A percentile compares a stretch with the other conserved stretches of the same genome.
phyloP scores from a whole-genome alignment of 2,329 filamentous ascomycete species.

The Fusarium oxysporum region DNA sequence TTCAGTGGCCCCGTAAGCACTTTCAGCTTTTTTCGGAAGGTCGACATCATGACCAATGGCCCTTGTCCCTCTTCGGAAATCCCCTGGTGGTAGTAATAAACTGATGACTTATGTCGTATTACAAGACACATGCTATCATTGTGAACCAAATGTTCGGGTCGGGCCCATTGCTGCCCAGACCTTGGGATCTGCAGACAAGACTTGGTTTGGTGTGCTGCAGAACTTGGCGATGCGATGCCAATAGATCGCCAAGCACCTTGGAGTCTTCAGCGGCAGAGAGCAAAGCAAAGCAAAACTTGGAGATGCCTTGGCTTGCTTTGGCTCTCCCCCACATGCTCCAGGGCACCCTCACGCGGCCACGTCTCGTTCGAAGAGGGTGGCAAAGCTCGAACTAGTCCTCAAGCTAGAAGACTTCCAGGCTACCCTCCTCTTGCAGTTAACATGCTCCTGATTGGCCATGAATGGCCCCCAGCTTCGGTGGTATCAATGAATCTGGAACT shows the following conservation, averaged over 20 bases:
- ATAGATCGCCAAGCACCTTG: conserved; percentile 20
- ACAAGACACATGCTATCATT: conserved; percentile 10
- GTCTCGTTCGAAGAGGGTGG: conserved; percentile 11
- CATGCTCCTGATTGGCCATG: conserved; percentile 26
- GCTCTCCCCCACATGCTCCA: conserved; percentile 24
- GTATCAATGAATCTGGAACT: conserved; percentile 19
- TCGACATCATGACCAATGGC: conserved; percentile 22
- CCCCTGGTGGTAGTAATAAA: conserved; percentile 8
- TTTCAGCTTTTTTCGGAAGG: conserved; percentile 42
- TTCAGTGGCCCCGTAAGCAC: conserved; percentile 21
- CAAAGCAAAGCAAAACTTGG: neutral
- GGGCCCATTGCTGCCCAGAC: conserved; percentile 30
- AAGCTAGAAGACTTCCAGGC: conserved; percentile 46
- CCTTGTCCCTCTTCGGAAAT: conserved; percentile 1
- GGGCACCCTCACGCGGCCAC: conserved; percentile 3
- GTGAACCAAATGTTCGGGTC: conserved; percentile 20
- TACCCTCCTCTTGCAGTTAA: conserved; percentile 6
- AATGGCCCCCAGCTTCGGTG: conserved; percentile 13
- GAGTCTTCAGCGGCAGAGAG: neutral
- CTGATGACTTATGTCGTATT: neutral
- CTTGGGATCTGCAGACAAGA: conserved; percentile 33
- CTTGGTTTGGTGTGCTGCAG: conserved; percentile 4
- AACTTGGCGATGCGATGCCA: conserved; percentile 41
- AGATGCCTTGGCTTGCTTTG: conserved; percentile 12
- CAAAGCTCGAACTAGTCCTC: neutral